These are phyloP conservation scores for Suillus fuscotomentosus DNA, from an alignment of 768 basidiomycete species.

Conservation along the genomic window DNA sequence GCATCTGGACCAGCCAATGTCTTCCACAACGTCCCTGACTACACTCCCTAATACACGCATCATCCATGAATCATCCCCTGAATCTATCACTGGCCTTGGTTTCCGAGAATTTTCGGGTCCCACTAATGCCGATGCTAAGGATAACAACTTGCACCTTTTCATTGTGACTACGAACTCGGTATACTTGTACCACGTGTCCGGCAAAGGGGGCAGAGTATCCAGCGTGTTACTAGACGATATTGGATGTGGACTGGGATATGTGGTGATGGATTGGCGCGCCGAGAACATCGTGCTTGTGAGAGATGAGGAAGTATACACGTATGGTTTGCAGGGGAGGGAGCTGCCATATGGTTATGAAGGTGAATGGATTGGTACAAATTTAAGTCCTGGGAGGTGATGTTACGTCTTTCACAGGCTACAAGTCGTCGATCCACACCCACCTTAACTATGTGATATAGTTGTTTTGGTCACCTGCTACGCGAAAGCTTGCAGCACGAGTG, in stretches of 20 bases:
- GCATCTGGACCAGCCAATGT: conserved; percentile 87
- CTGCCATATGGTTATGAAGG: conserved; percentile 93
- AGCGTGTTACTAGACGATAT: conserved; percentile 81
- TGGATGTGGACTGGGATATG: conserved; percentile 83
- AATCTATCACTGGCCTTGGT: conserved; percentile 88
- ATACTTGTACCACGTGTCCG: conserved; percentile 71
- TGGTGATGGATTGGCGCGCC: conserved; percentile 72
- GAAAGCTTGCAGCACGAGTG: conserved; percentile 19
- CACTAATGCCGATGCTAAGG: conserved; percentile 9
- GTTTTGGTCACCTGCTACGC: conserved; percentile 68
- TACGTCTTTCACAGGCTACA: conserved; percentile 28
- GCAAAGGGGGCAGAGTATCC: conserved; percentile 63
- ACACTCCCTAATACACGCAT: conserved; percentile 83
- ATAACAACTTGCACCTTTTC: conserved; percentile 59
- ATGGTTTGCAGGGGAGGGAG: conserved; percentile 77
- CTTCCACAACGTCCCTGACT: conserved; percentile 61
- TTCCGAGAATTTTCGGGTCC: conserved; percentile 58
- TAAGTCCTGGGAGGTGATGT: not conserved
- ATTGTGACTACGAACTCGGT: conserved; percentile 88
- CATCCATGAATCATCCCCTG: conserved; percentile 78
- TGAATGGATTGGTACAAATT: conserved; percentile 24
- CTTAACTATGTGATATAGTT: conserved; percentile 86
- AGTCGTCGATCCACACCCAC: conserved; percentile 74
- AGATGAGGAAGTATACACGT: conserved; percentile 90
- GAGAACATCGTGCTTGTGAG: conserved; percentile 80